phyloP scores from a whole-genome alignment of 352 stramenopile species.

The Globisporangium iwayamae region DNA sequence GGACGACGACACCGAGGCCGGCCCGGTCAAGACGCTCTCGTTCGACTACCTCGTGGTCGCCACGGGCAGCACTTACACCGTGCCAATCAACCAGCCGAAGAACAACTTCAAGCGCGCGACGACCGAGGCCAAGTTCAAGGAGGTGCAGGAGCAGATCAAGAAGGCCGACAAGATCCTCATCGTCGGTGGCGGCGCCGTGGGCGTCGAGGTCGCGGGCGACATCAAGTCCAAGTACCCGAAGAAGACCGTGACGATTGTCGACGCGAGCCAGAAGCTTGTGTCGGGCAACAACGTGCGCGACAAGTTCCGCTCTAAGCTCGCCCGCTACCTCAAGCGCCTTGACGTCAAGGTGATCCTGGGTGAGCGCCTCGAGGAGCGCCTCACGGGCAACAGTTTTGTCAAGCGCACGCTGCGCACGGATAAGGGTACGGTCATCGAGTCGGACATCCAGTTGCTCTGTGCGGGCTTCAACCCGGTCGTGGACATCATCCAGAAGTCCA shows the following conservation, averaged over 20 bases:
- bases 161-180: constrained; percentile 44
- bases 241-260: constrained; percentile 55
- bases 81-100: no score
- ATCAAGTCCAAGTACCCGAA: constrained; percentile 37
- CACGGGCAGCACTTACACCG: no score
- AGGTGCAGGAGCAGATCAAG: constrained; percentile 32
- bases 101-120: background rate
- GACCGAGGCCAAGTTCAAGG: constrained; percentile 26
- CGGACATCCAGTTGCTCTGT: constrained; percentile 55
- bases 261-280: constrained; percentile 27
- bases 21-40: no score
- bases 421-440: constrained; percentile 42
- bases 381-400: constrained; percentile 29
- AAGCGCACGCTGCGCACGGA: constrained; percentile 32
- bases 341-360: constrained; percentile 47
- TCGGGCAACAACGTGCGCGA: constrained; percentile 31
- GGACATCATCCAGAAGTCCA: background rate
- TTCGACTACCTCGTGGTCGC: no score
- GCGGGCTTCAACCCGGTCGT: constrained; percentile 22
- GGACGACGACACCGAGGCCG: background rate
- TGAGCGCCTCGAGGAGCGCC: constrained; percentile 40
- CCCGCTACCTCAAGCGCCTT: constrained; percentile 27
- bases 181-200: constrained; percentile 48
- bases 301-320: constrained; percentile 43
- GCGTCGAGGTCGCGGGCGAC: constrained; percentile 48